Evolutionary conservation across 2,329 filamentous ascomycete species (phyloP), one percentile per base, ranked within the genome.

Genomic region (Fusarium sp.): DNA sequence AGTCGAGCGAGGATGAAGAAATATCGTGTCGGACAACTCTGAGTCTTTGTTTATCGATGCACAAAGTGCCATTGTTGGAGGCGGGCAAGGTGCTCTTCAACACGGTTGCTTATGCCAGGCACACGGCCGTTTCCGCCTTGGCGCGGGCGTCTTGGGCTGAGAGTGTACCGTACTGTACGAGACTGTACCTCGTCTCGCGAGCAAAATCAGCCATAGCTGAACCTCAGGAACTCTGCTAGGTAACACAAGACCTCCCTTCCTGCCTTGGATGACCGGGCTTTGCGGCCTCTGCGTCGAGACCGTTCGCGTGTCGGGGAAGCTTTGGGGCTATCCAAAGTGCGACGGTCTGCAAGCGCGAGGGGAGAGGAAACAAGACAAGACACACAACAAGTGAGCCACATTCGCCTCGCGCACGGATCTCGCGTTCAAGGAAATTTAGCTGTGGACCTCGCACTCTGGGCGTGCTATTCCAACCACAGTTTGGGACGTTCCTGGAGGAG

Each of bases 401-500:
- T 58, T 60, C 43, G 23, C 41, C 59, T 54, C 30, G 64, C 69
- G 76, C 69, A 77, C 76, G 71, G 69, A 70, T 72, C 65, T 64
- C 58, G 56, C 56, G 20, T 60, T 43, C 30, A 58, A 58, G 63
- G 54, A 62, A 60, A 56, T 63, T 63, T 64, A 67, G 64, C 52
- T 64, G 39, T 69, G 57, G 41, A 68, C 57, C 34, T 66, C 60
- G 48, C 63, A 66, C 68, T 68, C 60, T 23, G 30, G 64, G 39
- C 61, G 45, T 66, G 61, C 63, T 66, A 59, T 66, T 48, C 66
- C 61, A 61, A 64, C 63, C 66, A 63, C 66, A 68, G 66, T 43
- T 60, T 56, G 58, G 69, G 63, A 63, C 67, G 67, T 74, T 67
- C 72, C 71, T 70, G 70, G 72, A 48, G 62, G 62, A 71, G 72